Percentiles rank a stretch among this genome's conserved stretches.
phyloP scores from a whole-genome alignment of 1,284 basidiomycete genomes.

The Cutaneotrichosporon dermatis region DNA sequence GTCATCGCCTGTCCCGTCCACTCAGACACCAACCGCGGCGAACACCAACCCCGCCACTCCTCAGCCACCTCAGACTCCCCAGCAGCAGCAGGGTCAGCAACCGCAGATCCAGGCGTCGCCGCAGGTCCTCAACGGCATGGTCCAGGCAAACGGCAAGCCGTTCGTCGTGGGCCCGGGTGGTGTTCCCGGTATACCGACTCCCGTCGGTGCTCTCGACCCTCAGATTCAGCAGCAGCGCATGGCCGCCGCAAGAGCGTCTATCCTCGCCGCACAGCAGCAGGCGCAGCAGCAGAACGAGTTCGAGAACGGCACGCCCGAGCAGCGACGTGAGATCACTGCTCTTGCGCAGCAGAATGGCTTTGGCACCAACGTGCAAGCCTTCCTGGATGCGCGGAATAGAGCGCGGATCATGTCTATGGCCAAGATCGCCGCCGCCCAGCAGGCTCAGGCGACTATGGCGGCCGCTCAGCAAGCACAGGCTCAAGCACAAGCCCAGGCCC shows the following conservation, averaged over 20 bases:
- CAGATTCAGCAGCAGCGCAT: constrained; percentile 21
- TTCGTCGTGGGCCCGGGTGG: constrained; percentile 21
- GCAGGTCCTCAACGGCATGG: constrained; percentile 27
- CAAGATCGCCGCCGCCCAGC: constrained; percentile 26
- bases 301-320: constrained; percentile 24
- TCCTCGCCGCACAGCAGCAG: constrained; percentile 10
- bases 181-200: constrained; percentile 11
- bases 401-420: constrained; percentile 24
- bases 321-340: constrained; percentile 20
- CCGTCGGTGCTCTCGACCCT: constrained; percentile 18
- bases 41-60: constrained; percentile 3
- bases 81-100: constrained; percentile 11
- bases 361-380: constrained; percentile 31
- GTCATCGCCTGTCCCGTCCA: constrained; percentile 2
- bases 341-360: constrained; percentile 25
- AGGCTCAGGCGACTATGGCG: constrained; percentile 17
- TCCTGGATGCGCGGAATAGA: constrained; percentile 28
- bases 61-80: constrained; percentile 19
- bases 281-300: constrained; percentile 11
- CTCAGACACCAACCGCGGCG: constrained; percentile 7
- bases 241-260: constrained; percentile 14
- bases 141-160: constrained; percentile 26
- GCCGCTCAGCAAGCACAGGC: constrained; percentile 6
- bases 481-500: neutral
- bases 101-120: constrained; percentile 16